phyloP scores from a whole-genome alignment of 768 basidiomycete species.

The Tylopilus vinaceipallidus region DNA sequence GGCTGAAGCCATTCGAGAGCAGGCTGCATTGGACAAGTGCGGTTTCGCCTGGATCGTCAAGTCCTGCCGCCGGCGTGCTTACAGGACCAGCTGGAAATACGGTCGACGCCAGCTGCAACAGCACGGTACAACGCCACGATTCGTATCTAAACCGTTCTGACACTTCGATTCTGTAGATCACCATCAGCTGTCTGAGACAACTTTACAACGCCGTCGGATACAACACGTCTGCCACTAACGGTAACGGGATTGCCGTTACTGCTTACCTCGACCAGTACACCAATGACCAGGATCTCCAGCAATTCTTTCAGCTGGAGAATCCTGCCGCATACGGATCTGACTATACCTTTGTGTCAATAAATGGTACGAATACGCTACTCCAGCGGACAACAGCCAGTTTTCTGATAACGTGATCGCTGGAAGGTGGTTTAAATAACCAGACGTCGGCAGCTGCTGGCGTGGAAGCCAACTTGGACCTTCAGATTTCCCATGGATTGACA shows the following conservation, averaged over 20 bases:
- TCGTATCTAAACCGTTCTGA: background rate
- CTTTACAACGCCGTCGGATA: constrained; percentile 54
- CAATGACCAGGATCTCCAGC: constrained; percentile 49
- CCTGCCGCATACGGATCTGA: constrained; percentile 48
- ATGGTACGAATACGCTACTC: constrained; percentile 37
- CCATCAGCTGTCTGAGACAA: constrained; percentile 50
- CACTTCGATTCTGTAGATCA: constrained; percentile 32
- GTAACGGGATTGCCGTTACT: constrained; percentile 54
- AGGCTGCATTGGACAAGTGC: constrained; percentile 35
- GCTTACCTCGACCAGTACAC: constrained; percentile 53
- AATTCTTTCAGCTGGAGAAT: constrained; percentile 47
- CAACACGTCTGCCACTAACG: constrained; percentile 37
- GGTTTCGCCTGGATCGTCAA: background rate
- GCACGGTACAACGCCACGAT: constrained; percentile 17
- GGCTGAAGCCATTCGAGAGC: constrained; percentile 41
- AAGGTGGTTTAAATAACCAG: constrained; percentile 66
- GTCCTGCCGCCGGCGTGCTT: constrained; percentile 13
- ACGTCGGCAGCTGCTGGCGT: constrained; percentile 45
- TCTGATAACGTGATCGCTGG: constrained; percentile 12
- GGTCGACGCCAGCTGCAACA: constrained; percentile 50
- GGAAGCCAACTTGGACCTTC: constrained; percentile 68
- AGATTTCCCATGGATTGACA: constrained; percentile 66
- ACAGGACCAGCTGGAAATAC: constrained; percentile 33
- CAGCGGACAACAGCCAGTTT: background rate
- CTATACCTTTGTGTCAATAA: constrained; percentile 53